phyloP scores from a whole-genome alignment of 2,329 filamentous ascomycete species.

The Periconia macrospinosa region DNA sequence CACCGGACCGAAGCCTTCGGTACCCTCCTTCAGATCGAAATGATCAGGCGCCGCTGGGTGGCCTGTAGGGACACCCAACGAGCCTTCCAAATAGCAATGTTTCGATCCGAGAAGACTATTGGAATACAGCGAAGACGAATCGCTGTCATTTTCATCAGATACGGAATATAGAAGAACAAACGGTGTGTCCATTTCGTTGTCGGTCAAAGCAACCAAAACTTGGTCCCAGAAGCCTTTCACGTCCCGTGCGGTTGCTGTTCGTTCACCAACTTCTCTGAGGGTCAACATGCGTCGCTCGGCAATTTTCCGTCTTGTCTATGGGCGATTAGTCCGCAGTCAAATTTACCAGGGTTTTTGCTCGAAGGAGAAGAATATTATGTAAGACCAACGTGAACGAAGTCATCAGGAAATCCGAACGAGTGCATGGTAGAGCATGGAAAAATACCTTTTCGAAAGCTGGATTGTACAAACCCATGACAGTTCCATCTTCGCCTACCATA shows the following conservation, averaged over 20 bases:
- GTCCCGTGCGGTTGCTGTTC: conserved; percentile 71
- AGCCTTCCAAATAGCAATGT: conserved; percentile 70
- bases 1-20: conserved; percentile 73
- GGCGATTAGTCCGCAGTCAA: not conserved
- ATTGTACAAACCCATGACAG: conserved; percentile 76
- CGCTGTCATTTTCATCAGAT: conserved; percentile 70
- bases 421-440: not conserved
- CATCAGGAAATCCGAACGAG: not conserved
- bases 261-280: conserved; percentile 75
- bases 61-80: conserved; percentile 66
- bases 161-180: conserved; percentile 79
- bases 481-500: conserved; percentile 72
- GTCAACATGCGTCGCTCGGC: conserved; percentile 80
- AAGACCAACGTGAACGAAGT: not conserved
- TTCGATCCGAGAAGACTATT: conserved; percentile 64
- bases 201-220: conserved; percentile 68
- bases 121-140: conserved; percentile 71
- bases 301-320: conserved; percentile 68
- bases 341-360: not conserved
- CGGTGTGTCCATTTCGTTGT: conserved; percentile 74
- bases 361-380: not conserved
- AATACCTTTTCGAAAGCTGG: conserved; percentile 72
- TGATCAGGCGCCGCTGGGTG: conserved; percentile 63
- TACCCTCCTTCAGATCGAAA: conserved; percentile 70
- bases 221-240: conserved; percentile 74